Evolutionary conservation across 768 basidiomycete species (phyloP).

Genomic region (Lactarius psammicola): DNA sequence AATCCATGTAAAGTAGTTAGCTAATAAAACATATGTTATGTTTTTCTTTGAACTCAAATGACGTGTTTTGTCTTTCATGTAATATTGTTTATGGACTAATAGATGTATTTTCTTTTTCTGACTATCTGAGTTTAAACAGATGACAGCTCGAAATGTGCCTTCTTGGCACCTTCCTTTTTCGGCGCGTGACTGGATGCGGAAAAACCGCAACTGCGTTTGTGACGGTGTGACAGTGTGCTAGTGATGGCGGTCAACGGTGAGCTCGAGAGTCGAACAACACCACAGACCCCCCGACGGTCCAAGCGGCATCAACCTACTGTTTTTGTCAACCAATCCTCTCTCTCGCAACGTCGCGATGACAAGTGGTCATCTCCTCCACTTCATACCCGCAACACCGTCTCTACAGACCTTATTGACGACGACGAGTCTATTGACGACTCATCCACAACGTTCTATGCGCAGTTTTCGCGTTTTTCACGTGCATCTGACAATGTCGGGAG

Average conservation of each 20-base stretch:
- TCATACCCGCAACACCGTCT: slow-evolving; percentile 18
- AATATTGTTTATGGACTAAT: no score
- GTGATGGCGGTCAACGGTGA: neutral
- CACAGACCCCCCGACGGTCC: slow-evolving; percentile 27
- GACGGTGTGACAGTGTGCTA: neutral
- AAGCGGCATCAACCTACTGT: slow-evolving; percentile 27
- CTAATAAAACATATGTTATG: no score
- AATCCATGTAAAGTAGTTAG: no score
- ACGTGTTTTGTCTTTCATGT: no score
- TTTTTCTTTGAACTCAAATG: no score
- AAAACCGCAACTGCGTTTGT: no score
- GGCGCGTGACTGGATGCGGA: no score
- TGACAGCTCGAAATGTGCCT: no score
- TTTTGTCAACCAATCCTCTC: slow-evolving; percentile 5
- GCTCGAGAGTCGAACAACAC: neutral
- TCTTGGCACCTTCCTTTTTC: no score
- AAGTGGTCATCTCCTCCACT: slow-evolving; percentile 23
- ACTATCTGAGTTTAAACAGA: no score
- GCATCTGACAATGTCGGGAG: slow-evolving; percentile 7
- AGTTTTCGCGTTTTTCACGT: slow-evolving; percentile 15
- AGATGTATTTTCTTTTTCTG: no score
- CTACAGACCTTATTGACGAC: slow-evolving; percentile 27
- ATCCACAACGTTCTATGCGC: slow-evolving; percentile 21
- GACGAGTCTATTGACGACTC: slow-evolving; percentile 15
- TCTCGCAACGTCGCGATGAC: slow-evolving; percentile 5